Evolutionary conservation across 345 rosid species (phyloP).

Genomic region (Eucalyptus sp.): DNA sequence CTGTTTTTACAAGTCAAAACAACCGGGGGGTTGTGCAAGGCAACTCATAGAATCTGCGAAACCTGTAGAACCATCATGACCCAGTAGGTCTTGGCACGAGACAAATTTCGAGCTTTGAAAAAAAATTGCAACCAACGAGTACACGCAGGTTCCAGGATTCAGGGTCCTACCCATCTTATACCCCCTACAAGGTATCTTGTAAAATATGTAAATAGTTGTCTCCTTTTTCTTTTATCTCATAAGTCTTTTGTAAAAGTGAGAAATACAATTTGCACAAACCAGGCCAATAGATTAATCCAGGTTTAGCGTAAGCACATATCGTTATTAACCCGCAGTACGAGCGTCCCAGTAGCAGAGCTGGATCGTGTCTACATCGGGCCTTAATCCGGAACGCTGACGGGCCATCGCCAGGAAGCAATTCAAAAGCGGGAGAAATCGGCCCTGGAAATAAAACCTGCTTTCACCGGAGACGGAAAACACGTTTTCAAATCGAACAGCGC

Average conservation of each 20-base stretch:
- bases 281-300: not conserved
- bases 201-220: not conserved
- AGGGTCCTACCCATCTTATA: not conserved
- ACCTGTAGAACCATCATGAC: not conserved
- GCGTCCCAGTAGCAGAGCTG: not conserved
- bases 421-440: not conserved
- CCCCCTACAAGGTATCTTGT: not conserved
- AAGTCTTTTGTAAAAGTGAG: not conserved
- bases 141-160: too few relatives aligned
- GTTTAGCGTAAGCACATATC: not conserved
- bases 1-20: not conserved
- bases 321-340: fast-evolving
- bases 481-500: not conserved
- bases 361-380: not conserved
- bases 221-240: not conserved
- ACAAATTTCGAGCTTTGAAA: not conserved
- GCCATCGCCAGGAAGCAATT: not conserved
- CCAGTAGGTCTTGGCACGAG: fast-evolving
- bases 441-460: not conserved
- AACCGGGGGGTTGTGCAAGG: too few relatives aligned
- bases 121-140: not conserved
- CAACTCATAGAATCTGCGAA: too few relatives aligned
- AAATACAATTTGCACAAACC: not conserved
- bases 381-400: not conserved
- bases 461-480: not conserved